Conservation (phyloP, 1,139 yeast genomes). For the Kluyveromyces sp. region DNA sequence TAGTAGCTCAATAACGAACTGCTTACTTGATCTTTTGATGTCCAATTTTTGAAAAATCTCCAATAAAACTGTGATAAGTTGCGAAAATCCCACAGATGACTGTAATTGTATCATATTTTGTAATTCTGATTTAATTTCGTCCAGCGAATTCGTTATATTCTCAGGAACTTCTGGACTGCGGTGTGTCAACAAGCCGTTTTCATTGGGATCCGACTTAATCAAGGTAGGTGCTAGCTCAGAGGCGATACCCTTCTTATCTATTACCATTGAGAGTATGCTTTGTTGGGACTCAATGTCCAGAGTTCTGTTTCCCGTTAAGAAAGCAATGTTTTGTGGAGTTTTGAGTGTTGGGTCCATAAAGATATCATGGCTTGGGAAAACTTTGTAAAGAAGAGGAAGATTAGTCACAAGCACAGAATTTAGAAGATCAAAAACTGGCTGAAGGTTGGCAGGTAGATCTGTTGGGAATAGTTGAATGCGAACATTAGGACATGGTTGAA, state of each 20-base stretch:
- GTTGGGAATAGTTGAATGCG: conserved; percentile 1
- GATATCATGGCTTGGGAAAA: conserved; percentile 27
- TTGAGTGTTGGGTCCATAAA: conserved; percentile 21
- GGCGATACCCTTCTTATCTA: conserved; percentile 1
- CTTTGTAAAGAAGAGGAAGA: conserved; percentile 22
- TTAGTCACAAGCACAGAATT: conserved; percentile 19
- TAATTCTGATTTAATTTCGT: background rate
- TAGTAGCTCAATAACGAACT: conserved; percentile 17
- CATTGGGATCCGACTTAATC: background rate
- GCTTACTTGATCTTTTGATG: conserved; percentile 22
- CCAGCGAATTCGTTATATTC: background rate
- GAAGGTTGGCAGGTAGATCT: conserved; percentile 8
- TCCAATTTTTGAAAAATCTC: conserved; percentile 22
- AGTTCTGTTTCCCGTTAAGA: conserved; percentile 1
- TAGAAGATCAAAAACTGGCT: conserved; percentile 18
- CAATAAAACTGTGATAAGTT: conserved; percentile 15
- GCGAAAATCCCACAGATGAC: conserved; percentile 21
- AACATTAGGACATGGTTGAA: background rate
- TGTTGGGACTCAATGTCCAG: conserved; percentile 12
- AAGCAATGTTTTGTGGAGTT: conserved; percentile 16
- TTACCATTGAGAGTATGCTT: conserved; percentile 5
- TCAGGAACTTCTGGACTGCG: background rate
- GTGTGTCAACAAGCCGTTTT: background rate
- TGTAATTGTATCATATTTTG: conserved; percentile 16
- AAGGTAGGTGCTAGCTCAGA: background rate